Evolutionary conservation across 2,329 filamentous ascomycete genomes (phyloP).

Genomic region (Aspergillus thermomutatus): DNA sequence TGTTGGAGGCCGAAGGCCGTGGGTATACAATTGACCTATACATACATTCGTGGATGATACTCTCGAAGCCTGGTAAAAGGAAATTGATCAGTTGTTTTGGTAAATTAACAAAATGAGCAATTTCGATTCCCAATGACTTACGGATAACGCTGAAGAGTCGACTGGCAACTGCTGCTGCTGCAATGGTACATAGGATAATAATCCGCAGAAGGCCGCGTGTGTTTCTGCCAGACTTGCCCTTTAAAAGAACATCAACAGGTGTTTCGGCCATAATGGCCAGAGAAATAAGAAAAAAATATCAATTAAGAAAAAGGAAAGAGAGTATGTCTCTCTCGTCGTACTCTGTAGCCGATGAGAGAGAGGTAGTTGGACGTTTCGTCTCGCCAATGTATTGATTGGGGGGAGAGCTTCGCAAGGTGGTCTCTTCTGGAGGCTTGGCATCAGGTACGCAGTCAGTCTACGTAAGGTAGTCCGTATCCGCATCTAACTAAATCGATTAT

Average conservation of each 20-base stretch:
- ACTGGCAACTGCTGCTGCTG: conserved; percentile 84
- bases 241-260: conserved; percentile 60
- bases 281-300: conserved; percentile 27
- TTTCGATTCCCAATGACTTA: conserved; percentile 48
- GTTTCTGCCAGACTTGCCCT: conserved; percentile 75
- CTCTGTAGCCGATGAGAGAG: conserved; percentile 16
- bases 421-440: conserved; percentile 41
- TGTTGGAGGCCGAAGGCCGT: background rate
- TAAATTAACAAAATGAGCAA: background rate
- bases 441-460: conserved; percentile 8
- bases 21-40: conserved; percentile 26
- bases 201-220: conserved; percentile 82
- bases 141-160: conserved; percentile 98
- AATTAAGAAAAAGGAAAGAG: conserved; percentile 22
- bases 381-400: conserved; percentile 18
- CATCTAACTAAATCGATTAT: background rate
- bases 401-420: conserved; percentile 41
- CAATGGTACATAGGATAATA: conserved; percentile 86
- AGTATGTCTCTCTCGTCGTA: conserved; percentile 21
- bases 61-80: conserved; percentile 73
- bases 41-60: conserved; percentile 99
- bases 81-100: conserved; percentile 9
- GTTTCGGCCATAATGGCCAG: conserved; percentile 46
- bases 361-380: conserved; percentile 21
- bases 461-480: background rate